Conservation (phyloP, 192 early-diverging fungal genomes). For the Backusella mclennaniae region DNA sequence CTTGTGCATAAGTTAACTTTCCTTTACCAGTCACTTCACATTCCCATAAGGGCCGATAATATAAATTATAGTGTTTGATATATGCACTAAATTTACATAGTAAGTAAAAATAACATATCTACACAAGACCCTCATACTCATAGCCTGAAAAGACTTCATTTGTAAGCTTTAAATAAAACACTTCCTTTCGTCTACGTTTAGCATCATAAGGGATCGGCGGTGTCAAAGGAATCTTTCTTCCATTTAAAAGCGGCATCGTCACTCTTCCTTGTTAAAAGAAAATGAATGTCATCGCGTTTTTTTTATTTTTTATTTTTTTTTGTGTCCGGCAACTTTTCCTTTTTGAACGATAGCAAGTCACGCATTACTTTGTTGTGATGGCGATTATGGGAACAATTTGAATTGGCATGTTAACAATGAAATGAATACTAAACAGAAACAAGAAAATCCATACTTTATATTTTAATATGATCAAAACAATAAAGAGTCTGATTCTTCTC, state of each 20-base stretch:
- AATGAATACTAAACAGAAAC: neutral
- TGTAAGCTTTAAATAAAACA: constrained; percentile 43
- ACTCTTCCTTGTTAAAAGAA: neutral
- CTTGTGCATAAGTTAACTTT: constrained; percentile 80
- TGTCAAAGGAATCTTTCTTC: constrained; percentile 16
- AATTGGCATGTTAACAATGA: neutral
- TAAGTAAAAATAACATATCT: constrained; percentile 16
- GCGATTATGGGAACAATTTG: neutral
- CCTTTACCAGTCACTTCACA: constrained; percentile 74
- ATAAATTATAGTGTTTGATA: constrained; percentile 42
- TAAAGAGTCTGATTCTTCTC: neutral
- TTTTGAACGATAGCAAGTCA: neutral
- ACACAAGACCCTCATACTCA: constrained; percentile 37
- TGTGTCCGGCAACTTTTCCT: neutral
- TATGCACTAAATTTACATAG: constrained; percentile 13
- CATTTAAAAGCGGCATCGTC: constrained; percentile 26
- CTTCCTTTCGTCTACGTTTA: constrained; percentile 24
- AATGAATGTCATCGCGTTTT: neutral
- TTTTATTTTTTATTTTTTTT: neutral
- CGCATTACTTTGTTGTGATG: neutral
- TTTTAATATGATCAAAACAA: neutral
- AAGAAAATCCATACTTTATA: neutral
- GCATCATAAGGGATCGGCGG: constrained; percentile 21
- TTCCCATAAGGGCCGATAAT: constrained; percentile 72
- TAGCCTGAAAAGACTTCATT: constrained; percentile 60